These are phyloP conservation scores for Trametes sanguinea DNA, from an alignment of 768 basidiomycete genomes.

Conservation along the genomic window DNA sequence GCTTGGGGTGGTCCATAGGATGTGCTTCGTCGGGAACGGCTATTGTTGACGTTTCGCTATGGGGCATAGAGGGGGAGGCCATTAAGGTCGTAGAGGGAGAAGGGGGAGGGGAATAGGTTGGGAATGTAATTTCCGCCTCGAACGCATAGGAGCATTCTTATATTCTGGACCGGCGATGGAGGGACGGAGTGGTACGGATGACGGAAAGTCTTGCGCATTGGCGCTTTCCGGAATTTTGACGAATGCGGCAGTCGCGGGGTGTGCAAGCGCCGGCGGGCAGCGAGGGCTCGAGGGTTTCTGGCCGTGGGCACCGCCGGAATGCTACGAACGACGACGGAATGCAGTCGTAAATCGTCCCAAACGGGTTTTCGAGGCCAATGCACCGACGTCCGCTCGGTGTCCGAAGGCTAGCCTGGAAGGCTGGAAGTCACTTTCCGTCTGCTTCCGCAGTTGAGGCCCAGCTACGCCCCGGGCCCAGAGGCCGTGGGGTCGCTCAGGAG, in stretches of 20 bases:
- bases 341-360: background rate
- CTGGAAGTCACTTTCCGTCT: conserved; percentile 8
- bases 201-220: conserved; percentile 4
- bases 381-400: conserved; percentile 10
- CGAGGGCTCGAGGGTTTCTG: conserved; percentile 1
- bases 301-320: conserved; percentile 1
- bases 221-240: conserved; percentile 3
- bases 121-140: background rate
- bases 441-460: conserved; percentile 7
- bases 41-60: conserved; percentile 23
- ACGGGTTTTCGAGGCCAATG: background rate
- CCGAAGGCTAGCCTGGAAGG: conserved; percentile 1
- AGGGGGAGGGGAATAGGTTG: conserved; percentile 1
- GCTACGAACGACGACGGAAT: background rate
- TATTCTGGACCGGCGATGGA: conserved; percentile 1
- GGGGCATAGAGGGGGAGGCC: conserved; percentile 18
- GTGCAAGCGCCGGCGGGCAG: background rate
- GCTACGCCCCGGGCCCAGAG: background rate
- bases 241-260: conserved; percentile 1
- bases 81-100: conserved; percentile 11
- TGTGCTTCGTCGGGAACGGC: conserved; percentile 16
- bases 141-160: conserved; percentile 10
- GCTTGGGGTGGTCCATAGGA: background rate
- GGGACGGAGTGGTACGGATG: conserved; percentile 16
- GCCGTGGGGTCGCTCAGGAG: background rate